Conservation (phyloP, 225 moss, liverwort and hornwort species). For the Marchantia paleacea region DNA sequence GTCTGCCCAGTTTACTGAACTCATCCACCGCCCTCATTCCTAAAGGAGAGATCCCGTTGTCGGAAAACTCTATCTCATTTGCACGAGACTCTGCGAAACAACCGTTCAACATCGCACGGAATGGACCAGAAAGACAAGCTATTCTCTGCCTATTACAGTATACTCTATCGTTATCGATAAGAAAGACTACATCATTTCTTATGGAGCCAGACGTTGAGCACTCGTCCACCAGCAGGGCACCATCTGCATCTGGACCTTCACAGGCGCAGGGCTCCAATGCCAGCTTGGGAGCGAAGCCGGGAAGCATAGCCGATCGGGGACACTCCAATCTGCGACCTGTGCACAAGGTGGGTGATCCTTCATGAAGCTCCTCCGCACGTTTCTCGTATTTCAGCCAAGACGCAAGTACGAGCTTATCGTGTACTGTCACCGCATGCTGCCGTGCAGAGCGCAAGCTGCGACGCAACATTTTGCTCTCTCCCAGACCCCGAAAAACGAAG, state of each 20-base stretch:
- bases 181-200: constrained; percentile 73
- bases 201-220: constrained; percentile 52
- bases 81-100: constrained; percentile 78
- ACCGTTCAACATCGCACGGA: constrained; percentile 86
- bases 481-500: constrained; percentile 87
- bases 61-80: constrained; percentile 72
- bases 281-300: constrained; percentile 62
- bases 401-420: constrained; percentile 86
- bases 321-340: constrained; percentile 88
- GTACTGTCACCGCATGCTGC: constrained; percentile 75
- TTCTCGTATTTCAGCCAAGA: constrained; percentile 99
- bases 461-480: constrained; percentile 89
- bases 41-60: constrained; percentile 80
- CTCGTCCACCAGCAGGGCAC: constrained; percentile 31
- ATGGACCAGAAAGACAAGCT: constrained; percentile 73
- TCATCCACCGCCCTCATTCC: constrained; percentile 91
- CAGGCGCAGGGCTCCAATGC: constrained; percentile 85
- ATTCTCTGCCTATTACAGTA: constrained; percentile 79
- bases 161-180: constrained; percentile 69
- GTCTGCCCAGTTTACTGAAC: constrained; percentile 74
- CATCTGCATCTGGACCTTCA: constrained; percentile 43
- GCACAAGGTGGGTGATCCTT: constrained; percentile 77
- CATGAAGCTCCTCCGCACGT: constrained; percentile 77
- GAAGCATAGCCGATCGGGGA: constrained; percentile 55
- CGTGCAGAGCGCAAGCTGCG: constrained; percentile 92